Evolutionary conservation across 148 eudicot species (phyloP), one percentile per base, ranked within the genome.

Genomic region (Dianthus caryophyllus): DNA sequence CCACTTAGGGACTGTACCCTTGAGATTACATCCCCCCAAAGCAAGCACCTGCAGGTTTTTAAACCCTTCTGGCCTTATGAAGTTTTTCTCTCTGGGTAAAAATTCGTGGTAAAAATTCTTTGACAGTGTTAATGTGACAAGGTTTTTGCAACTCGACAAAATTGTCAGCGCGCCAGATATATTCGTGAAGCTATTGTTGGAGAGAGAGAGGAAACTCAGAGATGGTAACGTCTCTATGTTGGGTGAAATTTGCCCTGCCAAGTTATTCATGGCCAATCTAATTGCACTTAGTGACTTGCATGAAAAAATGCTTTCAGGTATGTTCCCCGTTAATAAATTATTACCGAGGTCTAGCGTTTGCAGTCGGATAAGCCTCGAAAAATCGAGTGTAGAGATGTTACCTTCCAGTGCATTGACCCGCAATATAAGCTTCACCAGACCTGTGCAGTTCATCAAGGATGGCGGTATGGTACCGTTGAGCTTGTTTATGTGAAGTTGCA

Each of bases 201-300:
- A 86, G 58, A 91, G 53, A 0, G 93, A 87, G 12, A 91, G 86
- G 77, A 88, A 88, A 0, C 82, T 75, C 6, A 91, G 71, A 33
- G 90, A 84, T 15, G 75, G 70, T 61, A 88, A 65, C 5, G 68
- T 51, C 31, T 20, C 36, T 64, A 87, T 71, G 1, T 76, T 79
- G 4, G 89, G 84, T 33, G 81, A 73, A 49, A 91, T 76, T 73
- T 84, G 76, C 30, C 97, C 97, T 12, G 44, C 55, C 29, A 91
- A 72, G 14, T 48, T 66, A 64, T 85, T 87, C 55, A 67, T 54
- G 18, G 94, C 84, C 58, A 89, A 74, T 38, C 94, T 82, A 46
- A 92, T 21, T 43, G 93, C 97, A 30, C 76, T 77, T 24, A 92
- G 65, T 20, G 84, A 78, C 75, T 78, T 87, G 88, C 93, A 88